Conservation (phyloP, 2,329 filamentous ascomycete species). For the Chaetomium globosum region DNA sequence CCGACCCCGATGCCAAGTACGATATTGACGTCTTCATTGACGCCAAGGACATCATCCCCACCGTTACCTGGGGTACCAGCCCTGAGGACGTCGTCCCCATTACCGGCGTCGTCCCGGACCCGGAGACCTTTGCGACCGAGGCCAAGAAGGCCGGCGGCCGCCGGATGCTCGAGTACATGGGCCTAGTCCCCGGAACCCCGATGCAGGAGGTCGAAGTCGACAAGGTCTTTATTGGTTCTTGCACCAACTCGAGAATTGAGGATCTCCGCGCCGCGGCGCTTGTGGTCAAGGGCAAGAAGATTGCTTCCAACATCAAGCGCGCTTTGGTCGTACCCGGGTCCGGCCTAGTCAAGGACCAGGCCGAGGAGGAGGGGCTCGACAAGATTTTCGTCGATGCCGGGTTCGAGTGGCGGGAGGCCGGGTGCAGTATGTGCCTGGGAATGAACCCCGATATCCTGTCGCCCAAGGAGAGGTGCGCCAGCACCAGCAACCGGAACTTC, state of each 20-base stretch:
- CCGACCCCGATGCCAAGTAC: slow-evolving; percentile 85
- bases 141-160: slow-evolving; percentile 78
- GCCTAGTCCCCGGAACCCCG: slow-evolving; percentile 77
- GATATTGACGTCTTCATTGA: slow-evolving; percentile 89
- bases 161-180: slow-evolving; percentile 94
- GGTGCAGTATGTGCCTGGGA: slow-evolving; percentile 97
- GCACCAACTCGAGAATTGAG: slow-evolving; percentile 96
- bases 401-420: slow-evolving; percentile 97
- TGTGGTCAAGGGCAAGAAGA: slow-evolving; percentile 83
- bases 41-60: slow-evolving; percentile 88
- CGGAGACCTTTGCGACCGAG: slow-evolving; percentile 80
- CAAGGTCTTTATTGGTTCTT: slow-evolving; percentile 97
- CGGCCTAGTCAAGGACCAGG: slow-evolving; percentile 88
- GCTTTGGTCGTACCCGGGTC: slow-evolving; percentile 97
- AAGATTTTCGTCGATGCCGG: slow-evolving; percentile 89
- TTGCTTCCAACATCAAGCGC: slow-evolving; percentile 85
- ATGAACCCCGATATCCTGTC: slow-evolving; percentile 99
- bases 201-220: slow-evolving; percentile 93
- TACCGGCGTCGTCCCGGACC: slow-evolving; percentile 84
- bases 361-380: slow-evolving; percentile 88
- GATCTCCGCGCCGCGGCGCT: slow-evolving; percentile 86
- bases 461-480: slow-evolving; percentile 89
- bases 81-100: slow-evolving; percentile 97
- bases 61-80: slow-evolving; percentile 94
- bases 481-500: slow-evolving; percentile 96